Conservation (phyloP, 257 asterid genomes). For the Solanum habrochaites region DNA sequence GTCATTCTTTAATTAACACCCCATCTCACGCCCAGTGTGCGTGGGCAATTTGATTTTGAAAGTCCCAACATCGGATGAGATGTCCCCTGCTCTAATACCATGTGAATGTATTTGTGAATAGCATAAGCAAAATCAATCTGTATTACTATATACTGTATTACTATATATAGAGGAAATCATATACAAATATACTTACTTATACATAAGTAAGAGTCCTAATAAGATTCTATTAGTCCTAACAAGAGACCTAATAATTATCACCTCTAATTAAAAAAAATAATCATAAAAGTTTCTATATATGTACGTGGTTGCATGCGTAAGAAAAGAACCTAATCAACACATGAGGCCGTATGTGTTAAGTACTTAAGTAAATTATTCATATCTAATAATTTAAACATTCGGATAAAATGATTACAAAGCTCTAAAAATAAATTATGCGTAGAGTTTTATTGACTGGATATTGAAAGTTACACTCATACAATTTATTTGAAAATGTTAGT, state of each 20-base stretch:
- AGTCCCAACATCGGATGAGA: too few relatives aligned
- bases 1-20: too few relatives aligned
- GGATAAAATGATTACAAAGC: background rate
- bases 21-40: too few relatives aligned
- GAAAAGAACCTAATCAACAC: background rate
- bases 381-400: background rate
- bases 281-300: background rate
- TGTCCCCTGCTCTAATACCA: too few relatives aligned
- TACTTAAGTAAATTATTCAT: background rate
- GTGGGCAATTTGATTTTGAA: too few relatives aligned
- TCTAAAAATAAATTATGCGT: background rate
- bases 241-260: background rate
- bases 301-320: background rate
- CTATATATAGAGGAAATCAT: too few relatives aligned
- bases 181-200: too few relatives aligned
- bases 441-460: background rate
- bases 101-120: too few relatives aligned
- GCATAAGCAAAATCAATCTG: too few relatives aligned
- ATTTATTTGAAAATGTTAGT: background rate
- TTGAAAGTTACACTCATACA: background rate
- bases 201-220: too few relatives aligned
- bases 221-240: too few relatives aligned
- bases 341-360: background rate
- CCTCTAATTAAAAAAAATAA: background rate
- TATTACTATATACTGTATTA: too few relatives aligned